phyloP scores from a whole-genome alignment of 1,284 basidiomycete species.

The Heterobasidion irregulare region DNA sequence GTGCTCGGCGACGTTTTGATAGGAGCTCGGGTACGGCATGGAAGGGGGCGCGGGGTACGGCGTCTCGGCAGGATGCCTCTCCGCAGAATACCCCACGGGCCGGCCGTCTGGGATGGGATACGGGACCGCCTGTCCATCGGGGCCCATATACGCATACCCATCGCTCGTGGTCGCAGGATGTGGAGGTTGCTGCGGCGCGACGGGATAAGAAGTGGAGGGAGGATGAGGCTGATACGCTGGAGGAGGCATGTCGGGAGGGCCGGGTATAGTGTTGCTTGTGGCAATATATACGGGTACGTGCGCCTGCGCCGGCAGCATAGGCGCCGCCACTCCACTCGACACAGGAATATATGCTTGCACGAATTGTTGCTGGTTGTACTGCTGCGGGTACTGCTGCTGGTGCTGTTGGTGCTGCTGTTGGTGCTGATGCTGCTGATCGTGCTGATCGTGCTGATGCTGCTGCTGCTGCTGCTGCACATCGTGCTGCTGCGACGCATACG shows the following conservation, averaged over 20 bases:
- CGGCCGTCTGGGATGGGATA: background rate
- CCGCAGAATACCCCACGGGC: background rate
- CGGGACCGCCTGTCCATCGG: background rate
- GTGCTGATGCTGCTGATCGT: background rate
- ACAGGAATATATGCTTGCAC: background rate
- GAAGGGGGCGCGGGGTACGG: background rate
- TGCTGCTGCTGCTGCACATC: background rate
- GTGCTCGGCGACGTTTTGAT: background rate
- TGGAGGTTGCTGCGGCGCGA: background rate
- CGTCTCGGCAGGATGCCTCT: background rate
- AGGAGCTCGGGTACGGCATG: background rate
- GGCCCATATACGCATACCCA: background rate
- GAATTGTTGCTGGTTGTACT: background rate
- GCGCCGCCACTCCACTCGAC: background rate
- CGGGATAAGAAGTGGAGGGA: too few species aligned
- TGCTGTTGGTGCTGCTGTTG: background rate
- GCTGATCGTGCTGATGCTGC: background rate
- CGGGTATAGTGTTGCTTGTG: too few species aligned
- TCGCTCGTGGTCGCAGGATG: background rate
- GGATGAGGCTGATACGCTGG: background rate
- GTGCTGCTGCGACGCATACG: background rate
- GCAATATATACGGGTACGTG: background rate
- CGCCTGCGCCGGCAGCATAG: background rate
- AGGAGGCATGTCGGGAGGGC: too few species aligned
- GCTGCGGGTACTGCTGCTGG: background rate